Conservation (phyloP, 2,329 filamentous ascomycete species). For the Fusarium coicis region DNA sequence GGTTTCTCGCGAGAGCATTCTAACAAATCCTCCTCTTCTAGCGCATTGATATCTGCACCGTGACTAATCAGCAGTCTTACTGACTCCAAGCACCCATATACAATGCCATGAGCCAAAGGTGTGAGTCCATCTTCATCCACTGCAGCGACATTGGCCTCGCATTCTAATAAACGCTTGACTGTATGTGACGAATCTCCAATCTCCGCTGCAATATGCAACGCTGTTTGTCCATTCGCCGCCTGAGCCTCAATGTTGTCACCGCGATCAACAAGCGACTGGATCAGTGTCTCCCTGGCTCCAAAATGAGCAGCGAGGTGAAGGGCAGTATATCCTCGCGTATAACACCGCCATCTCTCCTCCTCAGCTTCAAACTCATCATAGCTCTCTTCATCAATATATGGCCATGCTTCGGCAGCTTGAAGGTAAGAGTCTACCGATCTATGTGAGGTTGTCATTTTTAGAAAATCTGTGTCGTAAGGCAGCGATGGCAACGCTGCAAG, state of each 20-base stretch:
- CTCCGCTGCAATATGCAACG: not conserved
- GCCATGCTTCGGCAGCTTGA: not conserved
- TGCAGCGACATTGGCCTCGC: not conserved
- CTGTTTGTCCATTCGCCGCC: not conserved
- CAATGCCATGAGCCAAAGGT: not conserved
- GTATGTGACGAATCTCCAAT: not conserved
- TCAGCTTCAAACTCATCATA: slow-evolving; percentile 1
- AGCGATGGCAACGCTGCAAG: accelerated
- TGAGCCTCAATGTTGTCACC: not conserved
- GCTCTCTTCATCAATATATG: not conserved
- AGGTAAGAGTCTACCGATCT: not conserved
- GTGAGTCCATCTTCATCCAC: not conserved
- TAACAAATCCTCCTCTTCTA: not conserved
- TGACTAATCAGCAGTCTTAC: slow-evolving; percentile 6
- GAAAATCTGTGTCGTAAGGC: not conserved
- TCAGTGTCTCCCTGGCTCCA: not conserved
- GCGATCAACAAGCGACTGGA: not conserved
- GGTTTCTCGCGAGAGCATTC: not conserved
- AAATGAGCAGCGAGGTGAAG: slow-evolving; percentile 10
- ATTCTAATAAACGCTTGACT: not conserved
- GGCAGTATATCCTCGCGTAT: not conserved
- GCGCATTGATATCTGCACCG: not conserved
- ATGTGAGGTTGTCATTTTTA: not conserved
- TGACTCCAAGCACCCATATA: not conserved
- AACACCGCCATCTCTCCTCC: not conserved